Evolutionary conservation across 305 asterid genomes (phyloP), one percentile per base, ranked within the genome.

Genomic region (Solanum hybrid): DNA sequence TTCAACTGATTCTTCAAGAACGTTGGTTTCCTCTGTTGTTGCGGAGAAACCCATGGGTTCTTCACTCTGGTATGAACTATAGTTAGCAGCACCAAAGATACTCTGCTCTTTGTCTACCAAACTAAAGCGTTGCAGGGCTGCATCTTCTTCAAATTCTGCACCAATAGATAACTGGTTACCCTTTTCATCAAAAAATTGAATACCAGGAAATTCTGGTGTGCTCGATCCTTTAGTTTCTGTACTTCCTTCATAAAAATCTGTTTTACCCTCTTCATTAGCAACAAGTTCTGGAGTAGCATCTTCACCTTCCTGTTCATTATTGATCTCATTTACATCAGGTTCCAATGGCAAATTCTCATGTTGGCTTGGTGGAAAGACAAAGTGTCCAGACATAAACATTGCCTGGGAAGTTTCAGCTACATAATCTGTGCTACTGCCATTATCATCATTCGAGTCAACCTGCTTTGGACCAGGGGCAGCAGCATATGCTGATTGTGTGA

Each of bases 321-420:
- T 87, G 61, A 76, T 91, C 94, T 95, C 96, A 40, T 16, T 67
- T 46, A 83, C 80, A 81, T 93, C 95, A 79, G 96, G 92, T 87
- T 94, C 96, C 90, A 96, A 88, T 4, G 98, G 98, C 92, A 97
- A 92, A 92, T 96, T 97, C 93, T 97, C 98, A 86, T 95, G 98
- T 92, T 95, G 96, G 90, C 91, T 93, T 8, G 98, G 98, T 51
- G 99, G 99, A 89, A 97, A 95, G 82, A 95, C 93, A 86, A 97
- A 97, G 80, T 96, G 99, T 57, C 95, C 93, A 85, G 98, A 95
- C 97, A 93, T 93, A 91, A 95, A 93, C 97, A 95, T 88, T 73
- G 95, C 92, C 86, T 71, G 92, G 31, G 98, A 95, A 87, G 96
- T 92, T 92, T 94, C 97, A 69, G 93, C 93, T 39, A 89, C 93